These are phyloP conservation scores for Yamadazyma sp. DNA, from an alignment of 805 yeast genomes.

Conservation along the genomic window DNA sequence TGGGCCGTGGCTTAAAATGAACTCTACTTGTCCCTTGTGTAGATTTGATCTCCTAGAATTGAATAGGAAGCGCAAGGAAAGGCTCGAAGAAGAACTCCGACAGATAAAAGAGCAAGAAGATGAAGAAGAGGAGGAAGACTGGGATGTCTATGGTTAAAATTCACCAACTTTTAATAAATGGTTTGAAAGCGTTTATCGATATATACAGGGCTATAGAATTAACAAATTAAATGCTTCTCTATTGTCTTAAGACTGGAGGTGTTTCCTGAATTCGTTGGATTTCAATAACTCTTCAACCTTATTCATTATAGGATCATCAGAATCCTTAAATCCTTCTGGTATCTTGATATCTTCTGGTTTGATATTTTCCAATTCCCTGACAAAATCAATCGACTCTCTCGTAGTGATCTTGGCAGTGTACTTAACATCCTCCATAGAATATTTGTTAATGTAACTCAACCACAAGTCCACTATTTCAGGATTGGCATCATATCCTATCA, in stretches of 20 bases:
- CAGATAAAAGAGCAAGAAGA: conserved; percentile 44
- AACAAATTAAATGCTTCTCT: background rate
- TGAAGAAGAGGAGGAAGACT: conserved; percentile 62
- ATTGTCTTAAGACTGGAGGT: conserved; percentile 28
- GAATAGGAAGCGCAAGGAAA: conserved; percentile 26
- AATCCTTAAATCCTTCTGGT: conserved; percentile 34
- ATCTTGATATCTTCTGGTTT: conserved; percentile 29
- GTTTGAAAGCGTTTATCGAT: background rate
- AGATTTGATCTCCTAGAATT: conserved; percentile 62
- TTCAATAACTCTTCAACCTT: conserved; percentile 71
- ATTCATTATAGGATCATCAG: conserved; percentile 51
- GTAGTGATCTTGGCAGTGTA: conserved; percentile 63
- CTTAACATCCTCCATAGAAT: conserved; percentile 80
- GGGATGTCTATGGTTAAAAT: conserved; percentile 82
- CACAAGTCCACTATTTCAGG: conserved; percentile 82
- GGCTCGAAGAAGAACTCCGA: conserved; percentile 34
- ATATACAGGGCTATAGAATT: conserved; percentile 6
- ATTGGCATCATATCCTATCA: conserved; percentile 80
- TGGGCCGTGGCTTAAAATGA: conserved; percentile 79
- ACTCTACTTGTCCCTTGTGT: conserved; percentile 83
- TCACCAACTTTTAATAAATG: too few species aligned
- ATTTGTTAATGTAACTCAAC: conserved; percentile 73
- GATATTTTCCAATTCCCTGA: conserved; percentile 25
- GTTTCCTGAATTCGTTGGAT: conserved; percentile 68
- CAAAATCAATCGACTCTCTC: conserved; percentile 32